A percentile compares a stretch with the other conserved stretches of the same genome.
Conservation (phyloP, 2,329 filamentous ascomycete genomes). For the Diaporthe humulicola region DNA sequence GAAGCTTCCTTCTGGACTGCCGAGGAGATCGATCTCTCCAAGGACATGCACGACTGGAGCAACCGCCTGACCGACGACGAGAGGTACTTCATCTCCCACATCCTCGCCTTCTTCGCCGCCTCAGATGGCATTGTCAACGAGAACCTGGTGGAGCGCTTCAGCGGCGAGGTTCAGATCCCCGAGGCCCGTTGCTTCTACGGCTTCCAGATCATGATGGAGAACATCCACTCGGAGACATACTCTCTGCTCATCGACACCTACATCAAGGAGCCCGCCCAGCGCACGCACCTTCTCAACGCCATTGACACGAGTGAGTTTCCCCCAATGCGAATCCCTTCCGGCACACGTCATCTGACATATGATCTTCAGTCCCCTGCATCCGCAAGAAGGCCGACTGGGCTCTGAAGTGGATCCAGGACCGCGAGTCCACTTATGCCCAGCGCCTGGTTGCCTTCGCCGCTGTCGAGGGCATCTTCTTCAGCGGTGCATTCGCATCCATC, state of each 20-base stretch:
- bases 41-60: slow-evolving; percentile 99
- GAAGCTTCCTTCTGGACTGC: slow-evolving; percentile 99
- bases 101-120: slow-evolving; percentile 98
- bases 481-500: slow-evolving; percentile 96
- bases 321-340: slow-evolving; percentile 60
- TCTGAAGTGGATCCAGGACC: slow-evolving; percentile 92
- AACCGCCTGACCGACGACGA: slow-evolving; percentile 97
- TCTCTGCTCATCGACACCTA: slow-evolving; percentile 99
- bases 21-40: slow-evolving; percentile 98
- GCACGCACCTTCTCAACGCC: slow-evolving; percentile 95
- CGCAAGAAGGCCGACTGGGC: slow-evolving; percentile 99
- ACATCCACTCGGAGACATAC: slow-evolving; percentile 99
- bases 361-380: slow-evolving; percentile 87
- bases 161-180: slow-evolving; percentile 94
- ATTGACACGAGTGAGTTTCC: slow-evolving; percentile 92
- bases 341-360: slow-evolving; percentile 63
- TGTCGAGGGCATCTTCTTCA: slow-evolving; percentile 99
- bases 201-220: slow-evolving; percentile 99
- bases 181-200: slow-evolving; percentile 99
- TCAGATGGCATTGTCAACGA: slow-evolving; percentile 99
- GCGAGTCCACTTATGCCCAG: slow-evolving; percentile 93
- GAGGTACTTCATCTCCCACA: slow-evolving; percentile 98
- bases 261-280: slow-evolving; percentile 97
- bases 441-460: slow-evolving; percentile 97
- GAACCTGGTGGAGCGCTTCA: slow-evolving; percentile 98